These are phyloP conservation scores for Iberis amara DNA, from an alignment of 441 rosid species.

Conservation along the genomic window DNA sequence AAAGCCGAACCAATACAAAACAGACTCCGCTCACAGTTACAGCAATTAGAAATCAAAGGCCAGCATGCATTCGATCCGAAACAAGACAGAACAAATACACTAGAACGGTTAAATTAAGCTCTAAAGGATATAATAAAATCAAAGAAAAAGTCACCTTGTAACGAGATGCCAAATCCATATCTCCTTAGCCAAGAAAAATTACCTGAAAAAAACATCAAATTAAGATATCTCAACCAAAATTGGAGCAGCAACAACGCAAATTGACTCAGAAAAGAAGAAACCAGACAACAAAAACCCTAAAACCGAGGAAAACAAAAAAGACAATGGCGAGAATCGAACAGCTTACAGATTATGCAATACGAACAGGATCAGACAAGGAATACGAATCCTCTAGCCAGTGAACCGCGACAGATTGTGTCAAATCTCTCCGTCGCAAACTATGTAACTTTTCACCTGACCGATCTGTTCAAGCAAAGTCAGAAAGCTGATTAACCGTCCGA, in stretches of 20 bases:
- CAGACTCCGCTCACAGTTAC: neutral
- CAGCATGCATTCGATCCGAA: neutral
- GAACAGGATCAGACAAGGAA: slow-evolving; percentile 19
- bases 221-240: slow-evolving; percentile 2
- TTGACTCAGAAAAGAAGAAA: neutral
- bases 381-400: slow-evolving; percentile 11
- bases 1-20: slow-evolving; percentile 1
- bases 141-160: slow-evolving; percentile 43
- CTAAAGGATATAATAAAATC: neutral
- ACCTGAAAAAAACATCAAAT: slow-evolving; percentile 25
- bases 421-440: slow-evolving; percentile 5
- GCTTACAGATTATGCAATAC: slow-evolving; percentile 21
- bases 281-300: neutral
- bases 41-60: neutral
- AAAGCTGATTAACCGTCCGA: slow-evolving; percentile 29
- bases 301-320: neutral
- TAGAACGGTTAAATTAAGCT: slow-evolving; percentile 6
- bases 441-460: slow-evolving; percentile 22
- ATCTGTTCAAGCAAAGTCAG: slow-evolving; percentile 33
- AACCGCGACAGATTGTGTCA: slow-evolving; percentile 18
- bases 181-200: neutral
- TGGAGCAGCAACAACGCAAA: slow-evolving; percentile 2
- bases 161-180: slow-evolving; percentile 68
- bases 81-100: too few species aligned
- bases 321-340: slow-evolving; percentile 12